These are phyloP conservation scores for Curvularia hawaiiensis DNA, from an alignment of 2,329 filamentous ascomycete genomes.

Conservation along the genomic window DNA sequence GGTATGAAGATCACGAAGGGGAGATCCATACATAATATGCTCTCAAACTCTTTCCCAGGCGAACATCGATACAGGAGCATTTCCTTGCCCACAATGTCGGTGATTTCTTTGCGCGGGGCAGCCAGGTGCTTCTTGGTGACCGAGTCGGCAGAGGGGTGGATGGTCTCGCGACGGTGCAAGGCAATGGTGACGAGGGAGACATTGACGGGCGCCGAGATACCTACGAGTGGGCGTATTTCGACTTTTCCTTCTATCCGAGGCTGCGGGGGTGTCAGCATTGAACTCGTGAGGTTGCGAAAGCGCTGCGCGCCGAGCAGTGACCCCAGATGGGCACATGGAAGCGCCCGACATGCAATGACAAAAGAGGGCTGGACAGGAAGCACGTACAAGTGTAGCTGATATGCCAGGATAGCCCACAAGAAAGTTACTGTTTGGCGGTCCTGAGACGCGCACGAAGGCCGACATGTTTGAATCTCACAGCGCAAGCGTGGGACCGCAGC, in stretches of 20 bases:
- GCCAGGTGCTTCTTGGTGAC: conserved; percentile 90
- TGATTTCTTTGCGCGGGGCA: conserved; percentile 86
- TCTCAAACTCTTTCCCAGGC: conserved; percentile 82
- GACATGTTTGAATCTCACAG: conserved; percentile 52
- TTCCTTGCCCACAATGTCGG: conserved; percentile 94
- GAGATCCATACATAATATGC: conserved; percentile 92
- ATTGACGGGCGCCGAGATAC: conserved; percentile 85
- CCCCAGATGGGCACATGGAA: conserved; percentile 4
- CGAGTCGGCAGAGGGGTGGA: conserved; percentile 94
- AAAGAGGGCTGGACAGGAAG: conserved; percentile 1
- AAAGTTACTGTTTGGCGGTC: conserved; percentile 95
- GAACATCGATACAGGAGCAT: conserved; percentile 88
- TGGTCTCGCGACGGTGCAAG: conserved; percentile 90
- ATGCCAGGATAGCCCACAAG: conserved; percentile 97
- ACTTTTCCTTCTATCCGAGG: conserved; percentile 98
- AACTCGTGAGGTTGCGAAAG: conserved; percentile 11
- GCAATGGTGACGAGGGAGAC: conserved; percentile 94
- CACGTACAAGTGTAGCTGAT: conserved; percentile 89
- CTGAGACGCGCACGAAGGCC: conserved; percentile 93
- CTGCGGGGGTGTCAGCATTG: conserved; percentile 55
- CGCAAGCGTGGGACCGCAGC: conserved; percentile 42
- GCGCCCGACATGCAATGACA: conserved; percentile 7
- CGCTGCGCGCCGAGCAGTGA: conserved; percentile 7
- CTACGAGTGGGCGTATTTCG: conserved; percentile 86
- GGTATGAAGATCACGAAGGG: conserved; percentile 98